A percentile compares a stretch with the other conserved stretches of the same genome.
Evolutionary conservation across 768 basidiomycete species (phyloP).

Genomic region (Leccinum sublutescens): DNA sequence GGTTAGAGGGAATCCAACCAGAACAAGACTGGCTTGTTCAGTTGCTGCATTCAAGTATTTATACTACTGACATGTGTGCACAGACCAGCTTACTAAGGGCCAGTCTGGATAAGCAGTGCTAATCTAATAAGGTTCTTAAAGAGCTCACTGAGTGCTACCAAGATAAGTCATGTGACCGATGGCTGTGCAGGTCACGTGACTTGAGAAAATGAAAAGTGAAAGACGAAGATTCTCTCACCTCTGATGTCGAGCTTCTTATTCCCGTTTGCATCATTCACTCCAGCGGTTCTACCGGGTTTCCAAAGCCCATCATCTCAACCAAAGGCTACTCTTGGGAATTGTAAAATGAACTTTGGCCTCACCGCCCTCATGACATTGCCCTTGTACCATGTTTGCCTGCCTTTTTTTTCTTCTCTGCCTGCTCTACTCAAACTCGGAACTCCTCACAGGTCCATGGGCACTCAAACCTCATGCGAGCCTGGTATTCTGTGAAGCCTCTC

Average conservation of each 20-base stretch:
- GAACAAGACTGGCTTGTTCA: too few relatives aligned
- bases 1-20: too few relatives aligned
- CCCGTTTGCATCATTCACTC: constrained; percentile 25
- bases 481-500: constrained; percentile 41
- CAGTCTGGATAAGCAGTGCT: too few relatives aligned
- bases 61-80: too few relatives aligned
- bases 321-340: constrained; percentile 37
- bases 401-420: background rate
- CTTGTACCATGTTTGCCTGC: constrained; percentile 31
- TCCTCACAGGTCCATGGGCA: constrained; percentile 23
- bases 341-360: constrained; percentile 31
- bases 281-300: constrained; percentile 44
- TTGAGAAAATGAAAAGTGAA: too few relatives aligned
- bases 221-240: constrained; percentile 7
- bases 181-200: too few relatives aligned
- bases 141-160: too few relatives aligned
- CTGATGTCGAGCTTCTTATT: constrained; percentile 23
- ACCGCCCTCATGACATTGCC: constrained; percentile 26
- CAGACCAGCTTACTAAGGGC: too few relatives aligned
- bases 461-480: constrained; percentile 37
- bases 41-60: too few relatives aligned
- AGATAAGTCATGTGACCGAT: too few relatives aligned
- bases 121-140: too few relatives aligned
- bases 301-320: constrained; percentile 41
- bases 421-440: background rate